phyloP scores from a whole-genome alignment of 2,329 filamentous ascomycete species.

The Metarhizium humberi region DNA sequence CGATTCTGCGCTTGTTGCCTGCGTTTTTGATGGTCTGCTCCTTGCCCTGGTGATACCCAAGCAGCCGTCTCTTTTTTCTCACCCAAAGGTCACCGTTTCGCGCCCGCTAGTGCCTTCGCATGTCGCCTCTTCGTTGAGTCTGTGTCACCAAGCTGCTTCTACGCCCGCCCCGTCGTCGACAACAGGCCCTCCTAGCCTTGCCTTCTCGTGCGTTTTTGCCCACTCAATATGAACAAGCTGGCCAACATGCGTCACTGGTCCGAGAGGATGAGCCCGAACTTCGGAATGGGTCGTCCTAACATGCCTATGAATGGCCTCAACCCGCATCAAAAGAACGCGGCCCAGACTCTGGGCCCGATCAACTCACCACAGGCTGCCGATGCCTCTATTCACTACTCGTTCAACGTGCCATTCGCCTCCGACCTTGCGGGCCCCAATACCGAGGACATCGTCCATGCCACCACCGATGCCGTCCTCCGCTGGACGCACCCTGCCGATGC shows the following conservation, averaged over 20 bases:
- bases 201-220: neutral
- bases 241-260: slow-evolving; percentile 65
- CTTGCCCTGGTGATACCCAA: slow-evolving; percentile 13
- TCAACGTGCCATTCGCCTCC: slow-evolving; percentile 94
- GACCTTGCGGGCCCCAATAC: slow-evolving; percentile 86
- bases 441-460: slow-evolving; percentile 91
- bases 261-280: slow-evolving; percentile 60
- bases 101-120: slow-evolving; percentile 4
- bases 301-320: slow-evolving; percentile 47
- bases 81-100: slow-evolving; percentile 4
- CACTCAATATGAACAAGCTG: slow-evolving; percentile 57
- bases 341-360: slow-evolving; percentile 44
- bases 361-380: slow-evolving; percentile 64
- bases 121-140: slow-evolving; percentile 1
- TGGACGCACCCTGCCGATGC: slow-evolving; percentile 92
- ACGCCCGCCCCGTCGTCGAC: slow-evolving; percentile 4
- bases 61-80: slow-evolving; percentile 16
- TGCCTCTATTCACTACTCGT: slow-evolving; percentile 79
- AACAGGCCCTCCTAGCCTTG: neutral
- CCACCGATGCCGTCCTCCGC: slow-evolving; percentile 73
- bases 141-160: neutral
- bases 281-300: slow-evolving; percentile 53
- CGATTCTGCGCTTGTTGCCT: neutral
- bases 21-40: neutral
- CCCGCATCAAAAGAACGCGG: slow-evolving; percentile 47